A percentile compares a stretch with the other conserved stretches of the same genome.
phyloP scores from a whole-genome alignment of 345 rosid species.

The Eucalyptus erythrocorys region DNA sequence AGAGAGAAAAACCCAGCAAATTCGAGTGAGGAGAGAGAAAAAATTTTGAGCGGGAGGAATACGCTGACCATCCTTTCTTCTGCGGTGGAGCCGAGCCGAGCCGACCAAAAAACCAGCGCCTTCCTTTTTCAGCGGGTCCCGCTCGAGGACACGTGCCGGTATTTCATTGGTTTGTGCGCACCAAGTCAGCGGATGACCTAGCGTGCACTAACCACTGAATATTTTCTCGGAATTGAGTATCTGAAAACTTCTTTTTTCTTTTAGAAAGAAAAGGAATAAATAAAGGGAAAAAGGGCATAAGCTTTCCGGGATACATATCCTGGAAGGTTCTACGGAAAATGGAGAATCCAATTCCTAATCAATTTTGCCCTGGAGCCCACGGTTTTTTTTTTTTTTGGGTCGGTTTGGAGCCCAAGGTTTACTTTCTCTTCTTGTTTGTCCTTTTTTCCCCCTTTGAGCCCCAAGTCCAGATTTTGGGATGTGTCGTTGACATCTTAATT shows the following conservation, averaged over 20 bases:
- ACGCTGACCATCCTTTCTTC: no score
- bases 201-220: no score
- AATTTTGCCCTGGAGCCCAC: not conserved
- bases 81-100: no score
- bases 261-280: not conserved
- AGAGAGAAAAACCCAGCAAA: no score
- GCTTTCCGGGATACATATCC: not conserved
- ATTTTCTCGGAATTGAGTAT: not conserved
- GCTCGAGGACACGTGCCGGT: no score
- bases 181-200: no score
- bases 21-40: no score
- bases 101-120: no score
- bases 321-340: not conserved
- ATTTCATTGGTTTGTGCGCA: no score
- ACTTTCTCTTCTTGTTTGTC: not conserved
- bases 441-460: not conserved
- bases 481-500: not conserved
- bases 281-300: not conserved
- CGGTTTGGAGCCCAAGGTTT: not conserved
- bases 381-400: no score
- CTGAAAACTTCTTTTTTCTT: conserved; percentile 18
- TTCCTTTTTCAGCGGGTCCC: no score
- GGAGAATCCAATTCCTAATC: not conserved
- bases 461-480: not conserved
- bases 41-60: no score